These are phyloP conservation scores for Arachis stenosperma DNA, from an alignment of 306 rosid genomes.

Conservation along the genomic window DNA sequence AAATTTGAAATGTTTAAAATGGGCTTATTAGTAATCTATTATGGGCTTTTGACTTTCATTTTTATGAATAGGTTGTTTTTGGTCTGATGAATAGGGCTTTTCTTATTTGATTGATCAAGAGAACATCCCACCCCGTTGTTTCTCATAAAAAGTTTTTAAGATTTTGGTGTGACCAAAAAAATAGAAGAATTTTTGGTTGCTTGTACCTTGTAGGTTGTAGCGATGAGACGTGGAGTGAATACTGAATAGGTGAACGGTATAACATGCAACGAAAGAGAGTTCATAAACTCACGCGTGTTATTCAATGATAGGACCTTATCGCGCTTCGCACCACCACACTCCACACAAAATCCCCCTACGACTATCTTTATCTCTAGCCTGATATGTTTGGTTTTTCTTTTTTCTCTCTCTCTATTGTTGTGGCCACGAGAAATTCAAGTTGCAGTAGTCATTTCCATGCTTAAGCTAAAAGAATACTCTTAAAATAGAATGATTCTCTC, in stretches of 20 bases:
- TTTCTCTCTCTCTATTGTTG: not conserved
- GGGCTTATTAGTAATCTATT: too few relatives aligned
- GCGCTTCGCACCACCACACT: slow-evolving; percentile 44
- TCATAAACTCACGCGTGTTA: slow-evolving; percentile 38
- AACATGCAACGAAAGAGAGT: not conserved
- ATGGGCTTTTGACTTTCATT: too few relatives aligned
- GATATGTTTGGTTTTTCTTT: not conserved
- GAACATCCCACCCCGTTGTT: too few relatives aligned
- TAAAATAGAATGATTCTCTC: too few relatives aligned
- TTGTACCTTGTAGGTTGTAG: too few relatives aligned
- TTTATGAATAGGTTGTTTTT: too few relatives aligned
- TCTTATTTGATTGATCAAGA: too few relatives aligned
- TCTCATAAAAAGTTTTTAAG: too few relatives aligned
- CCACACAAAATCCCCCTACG: slow-evolving; percentile 44
- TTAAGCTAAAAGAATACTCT: not conserved
- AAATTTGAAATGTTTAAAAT: too few relatives aligned
- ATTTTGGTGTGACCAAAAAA: too few relatives aligned
- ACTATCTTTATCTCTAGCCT: slow-evolving; percentile 27
- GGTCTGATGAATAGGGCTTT: too few relatives aligned
- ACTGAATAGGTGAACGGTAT: too few relatives aligned
- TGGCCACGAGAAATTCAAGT: slow-evolving; percentile 34
- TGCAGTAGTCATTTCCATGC: not conserved
- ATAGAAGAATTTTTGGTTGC: not conserved
- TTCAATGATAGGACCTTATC: slow-evolving; percentile 4
- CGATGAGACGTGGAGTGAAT: slow-evolving; percentile 30